Evolutionary conservation across 495 filamentous ascomycete species (phyloP).

Genomic region (Mycothermus thermophilus): DNA sequence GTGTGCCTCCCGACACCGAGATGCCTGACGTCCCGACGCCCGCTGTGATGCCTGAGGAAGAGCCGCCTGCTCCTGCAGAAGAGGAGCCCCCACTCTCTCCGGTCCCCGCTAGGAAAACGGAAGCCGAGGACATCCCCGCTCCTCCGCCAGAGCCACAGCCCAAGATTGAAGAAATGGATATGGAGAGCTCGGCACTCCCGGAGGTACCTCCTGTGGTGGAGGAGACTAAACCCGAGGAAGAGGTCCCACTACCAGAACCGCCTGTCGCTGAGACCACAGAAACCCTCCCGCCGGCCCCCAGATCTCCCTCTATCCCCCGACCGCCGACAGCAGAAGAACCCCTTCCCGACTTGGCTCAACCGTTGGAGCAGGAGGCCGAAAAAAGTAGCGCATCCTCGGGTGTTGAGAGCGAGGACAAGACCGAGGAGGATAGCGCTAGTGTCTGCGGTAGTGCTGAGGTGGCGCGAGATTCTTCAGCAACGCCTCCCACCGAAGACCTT

Average conservation of each 20-base stretch:
- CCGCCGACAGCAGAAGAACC: not conserved
- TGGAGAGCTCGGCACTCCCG: slow-evolving; percentile 16
- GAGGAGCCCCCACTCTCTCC: no score
- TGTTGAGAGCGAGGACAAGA: slow-evolving; percentile 38
- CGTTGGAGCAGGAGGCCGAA: slow-evolving; percentile 1
- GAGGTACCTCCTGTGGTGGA: slow-evolving; percentile 18
- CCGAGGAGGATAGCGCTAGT: slow-evolving; percentile 52
- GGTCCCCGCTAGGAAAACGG: no score
- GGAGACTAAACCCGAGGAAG: slow-evolving; percentile 1
- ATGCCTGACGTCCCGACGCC: slow-evolving; percentile 2
- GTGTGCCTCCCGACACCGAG: not conserved
- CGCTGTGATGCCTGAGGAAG: no score
- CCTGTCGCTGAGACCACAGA: not conserved
- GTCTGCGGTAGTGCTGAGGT: slow-evolving; percentile 37
- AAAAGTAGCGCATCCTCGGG: slow-evolving; percentile 10
- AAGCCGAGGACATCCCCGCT: not conserved
- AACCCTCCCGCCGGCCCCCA: no score
- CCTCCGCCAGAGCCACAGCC: slow-evolving; percentile 16
- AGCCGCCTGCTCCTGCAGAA: no score
- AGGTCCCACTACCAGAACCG: no score
- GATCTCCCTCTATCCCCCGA: no score
- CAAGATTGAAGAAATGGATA: slow-evolving; percentile 30
- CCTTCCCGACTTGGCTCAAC: not conserved
- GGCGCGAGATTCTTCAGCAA: slow-evolving; percentile 32
- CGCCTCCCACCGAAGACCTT: slow-evolving; percentile 35